phyloP scores from a whole-genome alignment of 208 protist species.

The Naegleria lovaniensis region DNA sequence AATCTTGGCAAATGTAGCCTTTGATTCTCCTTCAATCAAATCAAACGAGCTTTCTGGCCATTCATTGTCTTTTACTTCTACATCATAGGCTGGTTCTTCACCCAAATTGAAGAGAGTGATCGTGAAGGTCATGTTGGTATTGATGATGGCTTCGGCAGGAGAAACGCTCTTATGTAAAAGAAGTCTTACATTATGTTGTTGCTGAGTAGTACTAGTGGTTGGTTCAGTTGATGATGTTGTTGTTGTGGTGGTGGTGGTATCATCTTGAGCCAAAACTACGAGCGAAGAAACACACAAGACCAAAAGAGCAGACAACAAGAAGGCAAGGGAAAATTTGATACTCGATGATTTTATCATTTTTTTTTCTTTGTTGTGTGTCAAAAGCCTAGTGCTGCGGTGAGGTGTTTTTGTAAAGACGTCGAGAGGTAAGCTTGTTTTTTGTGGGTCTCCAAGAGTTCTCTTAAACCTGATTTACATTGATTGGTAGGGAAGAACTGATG shows the following conservation, averaged over 20 bases:
- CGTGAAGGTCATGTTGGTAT: background rate
- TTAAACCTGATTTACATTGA: no score
- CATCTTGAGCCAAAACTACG: background rate
- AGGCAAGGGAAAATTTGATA: background rate
- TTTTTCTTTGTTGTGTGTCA: background rate
- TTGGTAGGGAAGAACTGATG: no score
- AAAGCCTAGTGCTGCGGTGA: no score
- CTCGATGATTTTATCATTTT: background rate
- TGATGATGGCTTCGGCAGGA: background rate
- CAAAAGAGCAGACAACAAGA: background rate
- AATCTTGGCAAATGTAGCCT: background rate
- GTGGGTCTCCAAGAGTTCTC: no score
- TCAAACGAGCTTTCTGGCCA: background rate
- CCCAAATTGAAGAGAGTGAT: constrained; percentile 4
- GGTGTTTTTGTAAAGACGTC: no score
- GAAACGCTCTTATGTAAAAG: background rate
- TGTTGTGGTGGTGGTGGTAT: background rate
- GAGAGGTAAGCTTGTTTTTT: no score
- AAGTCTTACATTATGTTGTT: background rate
- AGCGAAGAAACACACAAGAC: background rate
- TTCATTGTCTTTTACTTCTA: constrained; percentile 20
- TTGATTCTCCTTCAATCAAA: background rate
- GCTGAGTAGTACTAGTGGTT: background rate
- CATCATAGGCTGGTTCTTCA: background rate
- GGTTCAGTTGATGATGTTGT: background rate